A percentile compares a stretch with the other conserved stretches of the same genome.
phyloP scores from a whole-genome alignment of 331 rosid genomes.

The Cydonia oblonga region DNA sequence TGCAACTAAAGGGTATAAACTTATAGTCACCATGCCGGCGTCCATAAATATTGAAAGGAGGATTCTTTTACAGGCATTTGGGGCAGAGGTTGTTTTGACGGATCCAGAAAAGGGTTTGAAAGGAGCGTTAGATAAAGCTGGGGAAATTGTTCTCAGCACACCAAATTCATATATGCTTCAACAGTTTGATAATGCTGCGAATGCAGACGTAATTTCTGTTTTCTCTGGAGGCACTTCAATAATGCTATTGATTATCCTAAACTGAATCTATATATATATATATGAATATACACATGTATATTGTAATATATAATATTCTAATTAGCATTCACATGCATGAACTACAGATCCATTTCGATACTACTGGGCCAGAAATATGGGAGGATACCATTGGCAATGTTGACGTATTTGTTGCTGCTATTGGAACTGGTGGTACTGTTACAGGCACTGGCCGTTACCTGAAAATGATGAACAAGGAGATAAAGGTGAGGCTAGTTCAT shows the following conservation, averaged over 20 bases:
- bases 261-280: too few species aligned
- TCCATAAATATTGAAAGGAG: conserved; percentile 78
- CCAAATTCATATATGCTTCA: conserved; percentile 85
- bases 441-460: conserved; percentile 88
- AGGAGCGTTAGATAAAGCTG: conserved; percentile 89
- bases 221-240: conserved; percentile 11
- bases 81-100: conserved; percentile 80
- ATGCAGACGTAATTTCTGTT: conserved; percentile 51
- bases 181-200: conserved; percentile 74
- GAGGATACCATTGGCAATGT: conserved; percentile 87
- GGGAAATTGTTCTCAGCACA: conserved; percentile 52
- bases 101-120: conserved; percentile 78
- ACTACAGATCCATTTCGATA: conserved; percentile 90
- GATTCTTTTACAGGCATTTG: conserved; percentile 82
- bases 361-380: conserved; percentile 99
- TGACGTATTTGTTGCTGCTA: conserved; percentile 77
- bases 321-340: conserved; percentile 25
- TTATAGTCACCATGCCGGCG: conserved; percentile 88
- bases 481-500: conserved; percentile 40
- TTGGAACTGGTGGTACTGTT: conserved; percentile 95
- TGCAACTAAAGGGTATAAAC: conserved; percentile 73
- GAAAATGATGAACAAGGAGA: conserved; percentile 52
- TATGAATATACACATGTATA: not conserved
- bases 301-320: not conserved
- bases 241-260: not conserved